Conservation (phyloP, 2,329 filamentous ascomycete species). For the Colletotrichum theobromicola region DNA sequence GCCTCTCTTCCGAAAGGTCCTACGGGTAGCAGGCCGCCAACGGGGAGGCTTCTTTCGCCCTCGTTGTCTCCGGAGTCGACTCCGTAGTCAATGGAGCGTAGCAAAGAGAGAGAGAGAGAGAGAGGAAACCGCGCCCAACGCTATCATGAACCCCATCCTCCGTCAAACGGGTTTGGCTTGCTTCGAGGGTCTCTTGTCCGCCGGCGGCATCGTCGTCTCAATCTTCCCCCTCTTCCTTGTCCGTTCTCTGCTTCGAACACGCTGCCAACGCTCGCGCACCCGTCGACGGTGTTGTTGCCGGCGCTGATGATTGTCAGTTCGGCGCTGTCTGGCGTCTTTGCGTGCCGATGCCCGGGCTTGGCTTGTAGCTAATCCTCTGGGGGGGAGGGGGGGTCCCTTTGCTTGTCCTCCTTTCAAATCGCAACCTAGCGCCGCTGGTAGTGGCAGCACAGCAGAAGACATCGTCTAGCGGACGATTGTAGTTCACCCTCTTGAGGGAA, state of each 20-base stretch:
- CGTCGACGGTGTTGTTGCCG: constrained; percentile 3
- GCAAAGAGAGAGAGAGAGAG: too few relatives aligned
- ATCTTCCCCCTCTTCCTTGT: neutral
- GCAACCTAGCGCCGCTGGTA: neutral
- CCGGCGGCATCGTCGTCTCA: neutral
- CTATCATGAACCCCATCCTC: neutral
- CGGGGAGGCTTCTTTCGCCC: neutral
- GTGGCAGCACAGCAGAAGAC: neutral
- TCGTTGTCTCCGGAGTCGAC: neutral
- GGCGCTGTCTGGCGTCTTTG: neutral
- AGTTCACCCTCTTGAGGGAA: too few relatives aligned
- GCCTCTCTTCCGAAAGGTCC: neutral
- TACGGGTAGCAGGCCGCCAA: neutral
- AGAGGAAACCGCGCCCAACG: neutral
- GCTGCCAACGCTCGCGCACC: constrained; percentile 12
- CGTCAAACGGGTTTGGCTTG: neutral
- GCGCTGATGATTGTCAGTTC: neutral
- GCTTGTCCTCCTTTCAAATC: neutral
- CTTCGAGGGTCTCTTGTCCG: neutral
- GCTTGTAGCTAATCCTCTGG: neutral
- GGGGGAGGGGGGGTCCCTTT: too few relatives aligned
- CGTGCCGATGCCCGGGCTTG: neutral
- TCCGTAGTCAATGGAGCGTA: neutral
- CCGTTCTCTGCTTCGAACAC: neutral
- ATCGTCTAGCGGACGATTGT: constrained; percentile 9